Evolutionary conservation across 2,329 filamentous ascomycete genomes (phyloP), one percentile per base, ranked within the genome.

Genomic region (Trichoderma atroviride): DNA sequence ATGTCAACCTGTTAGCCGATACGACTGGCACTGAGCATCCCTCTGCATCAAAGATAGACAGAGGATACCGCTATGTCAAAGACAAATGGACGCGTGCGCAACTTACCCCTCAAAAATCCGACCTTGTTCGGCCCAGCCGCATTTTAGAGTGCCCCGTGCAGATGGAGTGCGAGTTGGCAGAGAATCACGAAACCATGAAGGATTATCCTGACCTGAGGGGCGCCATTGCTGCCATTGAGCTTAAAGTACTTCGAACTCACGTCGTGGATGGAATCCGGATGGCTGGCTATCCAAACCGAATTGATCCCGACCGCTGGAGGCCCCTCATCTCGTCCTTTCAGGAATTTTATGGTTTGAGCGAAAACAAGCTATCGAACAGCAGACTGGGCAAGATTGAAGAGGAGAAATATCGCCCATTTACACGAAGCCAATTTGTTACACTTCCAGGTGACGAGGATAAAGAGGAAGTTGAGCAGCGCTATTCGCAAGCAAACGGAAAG

Each of bases 291-390:
- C 65, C 72, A 29, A 83, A 84, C 69, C 74, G 80, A 4, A 74
- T 83, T 62, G 81, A 83, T 70, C 76, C 81, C 1, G 80, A 83
- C 69, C 76, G 74, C 57, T 83, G 81, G 82, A 74, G 75, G 63
- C 82, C 82, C 2, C 74, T 83, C 74, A 80, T 84, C 55, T 83
- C 82, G 80, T 78, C 73, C 58, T 84, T 83, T 69, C 80, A 81
- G 72, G 76, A 83, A 67, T 73, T 83, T 9, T 83, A 83, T 70
- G 82, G 81, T 0, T 72, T 80, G 70, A 72, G 67, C n/a, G 69
- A 71, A 62, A 74, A 69, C 35, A 79, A 78, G 62, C 58, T 75
- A 19, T 72, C 50, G 3, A 53, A 70, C 22, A 74, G 72, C 11
- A 69, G 63, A 16, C 65, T 79, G 50, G 74, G 72, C 16, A 69